Evolutionary conservation across 768 basidiomycete genomes (phyloP), one percentile per base, ranked within the genome.

Genomic region (Phylloporus arenicola): DNA sequence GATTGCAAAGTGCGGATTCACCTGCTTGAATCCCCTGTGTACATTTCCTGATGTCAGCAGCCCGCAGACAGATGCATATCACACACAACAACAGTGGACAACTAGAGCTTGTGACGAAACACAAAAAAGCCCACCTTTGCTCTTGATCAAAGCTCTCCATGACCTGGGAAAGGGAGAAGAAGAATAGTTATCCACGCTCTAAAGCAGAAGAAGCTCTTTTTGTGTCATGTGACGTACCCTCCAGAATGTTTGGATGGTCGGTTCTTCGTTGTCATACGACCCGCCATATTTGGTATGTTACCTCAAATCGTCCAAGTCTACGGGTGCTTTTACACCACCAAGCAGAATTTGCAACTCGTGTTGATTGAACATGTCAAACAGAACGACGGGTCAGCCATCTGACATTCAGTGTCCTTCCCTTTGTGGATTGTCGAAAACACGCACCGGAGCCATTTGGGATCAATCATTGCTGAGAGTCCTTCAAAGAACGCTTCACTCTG

Each of bases 31-130:
- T 3, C 90, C 90, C 3, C 86, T 88, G 57, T 5, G 41, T 6
- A 12, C 30, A 31, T 20, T 16, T 10, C 25, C 9, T 4, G 2
- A 4, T 16, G 29, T 51, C 35, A 53, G 33, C 31, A 29, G 43
- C 2, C 13, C 9, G 0, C 25, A 1, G 13, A 44, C 6, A 16
- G 3, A 13, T n/a, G 10, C n/a, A 6, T 2, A 17, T 19, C 25
- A 72, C 86, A 57, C 57, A 90, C 84, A 94, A 73, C 24, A 97
- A 70, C 0, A 92, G 94, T 0, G 94, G 91, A 13, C 92, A 77
- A 59, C 88, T 86, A 59, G 91, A 93, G 56, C 89, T 92, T 16
- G 96, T 97, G 17, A 92, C 95, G 59, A 98, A 99, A 13, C 90
- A 78, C 50, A 99, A 68, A 49, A 98, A 72, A 2, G 81, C 76